Percentiles rank a stretch among this genome's conserved stretches.
Evolutionary conservation across 768 basidiomycete species (phyloP).

Genomic region (Glaciozyma martinii): DNA sequence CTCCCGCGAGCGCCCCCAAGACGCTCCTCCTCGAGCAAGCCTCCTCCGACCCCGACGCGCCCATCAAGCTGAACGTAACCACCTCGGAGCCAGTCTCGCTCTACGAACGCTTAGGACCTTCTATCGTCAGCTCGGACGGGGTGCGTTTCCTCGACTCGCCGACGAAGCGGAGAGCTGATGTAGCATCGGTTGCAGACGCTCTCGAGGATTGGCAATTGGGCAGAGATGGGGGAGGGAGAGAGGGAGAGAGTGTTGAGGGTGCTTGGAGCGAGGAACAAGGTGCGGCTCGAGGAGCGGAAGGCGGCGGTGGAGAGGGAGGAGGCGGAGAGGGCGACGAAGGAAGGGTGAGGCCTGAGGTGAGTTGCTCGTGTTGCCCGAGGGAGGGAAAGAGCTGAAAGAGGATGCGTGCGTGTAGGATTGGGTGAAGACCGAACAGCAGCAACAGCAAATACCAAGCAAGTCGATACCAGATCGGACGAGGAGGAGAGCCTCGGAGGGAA

Average conservation of each 20-base stretch:
- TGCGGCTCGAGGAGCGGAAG: conserved; percentile 18
- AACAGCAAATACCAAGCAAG: too few species aligned
- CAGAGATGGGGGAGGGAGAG: conserved; percentile 9
- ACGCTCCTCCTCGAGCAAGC: neutral
- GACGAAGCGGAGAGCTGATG: neutral
- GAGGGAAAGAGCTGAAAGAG: too few species aligned
- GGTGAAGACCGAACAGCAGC: too few species aligned
- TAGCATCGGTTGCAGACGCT: conserved; percentile 13
- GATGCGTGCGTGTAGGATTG: too few species aligned
- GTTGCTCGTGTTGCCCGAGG: too few species aligned
- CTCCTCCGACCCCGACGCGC: neutral
- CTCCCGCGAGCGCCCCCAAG: neutral
- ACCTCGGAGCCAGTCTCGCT: conserved; percentile 10
- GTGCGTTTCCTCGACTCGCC: conserved; percentile 4
- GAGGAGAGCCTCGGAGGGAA: too few species aligned
- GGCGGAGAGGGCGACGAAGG: neutral
- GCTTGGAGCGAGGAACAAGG: conserved; percentile 16
- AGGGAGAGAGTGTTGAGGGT: conserved; percentile 17
- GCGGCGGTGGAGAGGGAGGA: conserved; percentile 4
- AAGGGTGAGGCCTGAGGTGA: neutral
- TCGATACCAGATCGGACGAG: too few species aligned
- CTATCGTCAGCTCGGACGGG: conserved; percentile 19
- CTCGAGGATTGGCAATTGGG: conserved; percentile 24
- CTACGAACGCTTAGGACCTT: conserved; percentile 19
- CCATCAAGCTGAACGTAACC: conserved; percentile 19